These are phyloP conservation scores for Catharanthus roseus DNA, from an alignment of 257 asterid species.

Conservation along the genomic window DNA sequence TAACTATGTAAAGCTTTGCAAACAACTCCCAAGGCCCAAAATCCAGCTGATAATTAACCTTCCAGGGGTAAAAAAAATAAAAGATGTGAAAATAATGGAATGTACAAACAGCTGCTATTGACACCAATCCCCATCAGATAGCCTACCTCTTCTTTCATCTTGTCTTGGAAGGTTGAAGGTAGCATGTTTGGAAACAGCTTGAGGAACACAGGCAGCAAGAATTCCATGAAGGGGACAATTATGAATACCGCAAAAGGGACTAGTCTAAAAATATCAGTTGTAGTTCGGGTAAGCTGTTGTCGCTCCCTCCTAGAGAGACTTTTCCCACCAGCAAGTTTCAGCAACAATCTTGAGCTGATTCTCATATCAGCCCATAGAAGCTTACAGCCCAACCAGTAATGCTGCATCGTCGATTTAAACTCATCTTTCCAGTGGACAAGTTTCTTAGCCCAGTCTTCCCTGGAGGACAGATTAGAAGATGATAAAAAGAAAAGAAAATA, in stretches of 20 bases:
- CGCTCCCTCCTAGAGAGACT: constrained; percentile 89
- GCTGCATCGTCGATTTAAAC: constrained; percentile 72
- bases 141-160: constrained; percentile 87
- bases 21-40: background rate
- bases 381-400: constrained; percentile 86
- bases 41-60: background rate
- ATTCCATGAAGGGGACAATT: constrained; percentile 87
- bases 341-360: constrained; percentile 72
- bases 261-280: constrained; percentile 94
- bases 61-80: background rate
- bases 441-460: constrained; percentile 86
- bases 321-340: constrained; percentile 78
- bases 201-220: constrained; percentile 73
- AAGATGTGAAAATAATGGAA: too few species aligned
- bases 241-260: constrained; percentile 88
- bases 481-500: constrained; percentile 9
- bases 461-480: constrained; percentile 19
- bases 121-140: constrained; percentile 9
- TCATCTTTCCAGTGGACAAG: constrained; percentile 75
- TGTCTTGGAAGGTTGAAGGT: constrained; percentile 93
- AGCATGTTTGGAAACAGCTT: constrained; percentile 90
- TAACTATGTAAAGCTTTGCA: background rate
- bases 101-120: background rate
- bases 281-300: constrained; percentile 84
- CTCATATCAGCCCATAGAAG: constrained; percentile 94